Conservation (phyloP, 192 early-diverging fungal genomes). For the Rhizoclosmatium globosum region DNA sequence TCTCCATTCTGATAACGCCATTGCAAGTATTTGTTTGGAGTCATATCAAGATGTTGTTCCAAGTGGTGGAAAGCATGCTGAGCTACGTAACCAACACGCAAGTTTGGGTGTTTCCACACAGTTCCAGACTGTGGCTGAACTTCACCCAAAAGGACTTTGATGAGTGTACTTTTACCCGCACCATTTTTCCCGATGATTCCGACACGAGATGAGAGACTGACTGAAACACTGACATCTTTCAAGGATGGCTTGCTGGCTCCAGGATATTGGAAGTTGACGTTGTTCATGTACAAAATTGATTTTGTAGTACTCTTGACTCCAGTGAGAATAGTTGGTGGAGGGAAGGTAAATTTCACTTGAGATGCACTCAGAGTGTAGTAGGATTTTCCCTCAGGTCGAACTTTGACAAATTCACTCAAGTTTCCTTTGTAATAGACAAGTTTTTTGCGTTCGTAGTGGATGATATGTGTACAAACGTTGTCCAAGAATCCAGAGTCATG, state of each 20-base stretch:
- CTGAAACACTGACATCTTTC: constrained; percentile 66
- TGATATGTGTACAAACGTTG: constrained; percentile 80
- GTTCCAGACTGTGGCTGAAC: constrained; percentile 70
- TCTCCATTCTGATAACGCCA: constrained; percentile 84
- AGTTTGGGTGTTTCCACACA: constrained; percentile 82
- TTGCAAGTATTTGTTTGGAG: constrained; percentile 83
- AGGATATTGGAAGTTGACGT: constrained; percentile 80
- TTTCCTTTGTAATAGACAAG: constrained; percentile 81
- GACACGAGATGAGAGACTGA: constrained; percentile 80
- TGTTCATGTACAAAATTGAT: constrained; percentile 78
- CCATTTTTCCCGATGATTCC: constrained; percentile 85
- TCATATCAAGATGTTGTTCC: constrained; percentile 82
- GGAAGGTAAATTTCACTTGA: constrained; percentile 72
- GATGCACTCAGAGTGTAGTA: constrained; percentile 78
- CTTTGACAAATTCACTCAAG: constrained; percentile 81
- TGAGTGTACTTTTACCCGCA: constrained; percentile 86
- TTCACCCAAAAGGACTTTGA: constrained; percentile 84
- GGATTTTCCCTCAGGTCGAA: constrained; percentile 73
- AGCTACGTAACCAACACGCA: constrained; percentile 87
- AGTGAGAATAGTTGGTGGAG: constrained; percentile 76
- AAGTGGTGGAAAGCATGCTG: constrained; percentile 91
- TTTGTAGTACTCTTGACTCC: constrained; percentile 83
- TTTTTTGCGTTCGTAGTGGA: constrained; percentile 86
- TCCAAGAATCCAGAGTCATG: constrained; percentile 89
- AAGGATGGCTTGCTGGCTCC: constrained; percentile 67